Conservation (phyloP, 1,284 basidiomycete genomes). For the Malassezia psittaci region DNA sequence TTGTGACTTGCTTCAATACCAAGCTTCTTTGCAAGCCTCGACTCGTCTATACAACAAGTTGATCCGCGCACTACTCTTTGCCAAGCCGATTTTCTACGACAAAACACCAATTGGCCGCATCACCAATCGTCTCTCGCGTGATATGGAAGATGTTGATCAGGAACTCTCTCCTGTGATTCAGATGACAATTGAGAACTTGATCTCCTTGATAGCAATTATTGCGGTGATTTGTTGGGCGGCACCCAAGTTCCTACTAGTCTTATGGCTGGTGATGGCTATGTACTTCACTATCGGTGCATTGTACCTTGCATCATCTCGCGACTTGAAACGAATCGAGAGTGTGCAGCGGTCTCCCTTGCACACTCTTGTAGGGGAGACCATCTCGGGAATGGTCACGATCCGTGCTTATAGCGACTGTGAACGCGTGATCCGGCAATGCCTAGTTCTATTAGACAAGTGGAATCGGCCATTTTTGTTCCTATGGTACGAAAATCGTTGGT, state of each 20-base stretch:
- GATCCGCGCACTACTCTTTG: slow-evolving; percentile 74
- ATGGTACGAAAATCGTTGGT: slow-evolving; percentile 55
- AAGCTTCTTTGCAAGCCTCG: slow-evolving; percentile 36
- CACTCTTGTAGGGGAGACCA: slow-evolving; percentile 54
- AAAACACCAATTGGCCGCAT: slow-evolving; percentile 44
- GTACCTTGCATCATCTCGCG: slow-evolving; percentile 43
- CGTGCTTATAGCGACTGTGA: slow-evolving; percentile 75
- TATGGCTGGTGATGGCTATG: slow-evolving; percentile 29
- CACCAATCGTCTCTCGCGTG: slow-evolving; percentile 45
- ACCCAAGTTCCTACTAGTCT: slow-evolving; percentile 31
- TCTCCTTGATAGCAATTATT: slow-evolving; percentile 22
- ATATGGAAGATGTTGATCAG: slow-evolving; percentile 46
- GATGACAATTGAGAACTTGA: slow-evolving; percentile 11
- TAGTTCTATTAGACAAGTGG: slow-evolving; percentile 51
- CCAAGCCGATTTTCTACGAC: slow-evolving; percentile 51
- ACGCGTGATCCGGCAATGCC: slow-evolving; percentile 56
- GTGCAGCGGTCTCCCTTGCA: slow-evolving; percentile 45
- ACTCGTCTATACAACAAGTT: slow-evolving; percentile 50
- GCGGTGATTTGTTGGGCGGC: slow-evolving; percentile 39
- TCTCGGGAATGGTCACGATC: slow-evolving; percentile 70
- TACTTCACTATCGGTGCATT: slow-evolving; percentile 41
- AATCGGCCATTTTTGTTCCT: slow-evolving; percentile 44
- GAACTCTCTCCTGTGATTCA: slow-evolving; percentile 29
- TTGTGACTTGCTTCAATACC: slow-evolving; percentile 31
- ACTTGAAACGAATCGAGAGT: slow-evolving; percentile 46